A percentile compares a stretch with the other conserved stretches of the same genome.
phyloP scores from a whole-genome alignment of 805 yeast genomes.

The Ogataea polymorpha region DNA sequence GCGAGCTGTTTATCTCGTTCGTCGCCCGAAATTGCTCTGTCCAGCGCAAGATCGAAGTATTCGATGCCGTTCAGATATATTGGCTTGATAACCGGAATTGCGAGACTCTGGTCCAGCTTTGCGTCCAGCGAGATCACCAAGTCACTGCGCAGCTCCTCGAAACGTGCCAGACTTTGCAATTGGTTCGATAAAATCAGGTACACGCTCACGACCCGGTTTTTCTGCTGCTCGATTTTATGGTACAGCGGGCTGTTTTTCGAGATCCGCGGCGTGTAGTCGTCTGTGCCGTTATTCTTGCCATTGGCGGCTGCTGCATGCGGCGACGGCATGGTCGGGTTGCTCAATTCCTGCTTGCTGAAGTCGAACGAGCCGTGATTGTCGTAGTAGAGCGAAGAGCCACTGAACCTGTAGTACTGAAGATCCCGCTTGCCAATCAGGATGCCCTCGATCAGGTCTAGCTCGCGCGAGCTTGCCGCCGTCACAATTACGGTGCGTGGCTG shows the following conservation, averaged over 20 bases:
- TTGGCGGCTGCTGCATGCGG: constrained; percentile 1
- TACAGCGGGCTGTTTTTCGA: constrained; percentile 32
- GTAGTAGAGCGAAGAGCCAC: constrained; percentile 54
- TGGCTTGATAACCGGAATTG: constrained; percentile 45
- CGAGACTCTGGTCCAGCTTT: constrained; percentile 17
- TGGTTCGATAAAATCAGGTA: constrained; percentile 48
- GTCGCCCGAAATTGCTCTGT: constrained; percentile 7
- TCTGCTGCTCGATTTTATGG: constrained; percentile 17
- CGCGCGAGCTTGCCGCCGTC: constrained; percentile 61
- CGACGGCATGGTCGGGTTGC: constrained; percentile 2
- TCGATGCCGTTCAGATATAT: constrained; percentile 44
- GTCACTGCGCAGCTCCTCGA: constrained; percentile 38
- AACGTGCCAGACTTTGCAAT: constrained; percentile 33
- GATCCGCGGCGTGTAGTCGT: constrained; percentile 31
- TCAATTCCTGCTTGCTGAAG: constrained; percentile 20
- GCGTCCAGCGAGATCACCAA: constrained; percentile 50
- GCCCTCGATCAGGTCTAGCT: constrained; percentile 76
- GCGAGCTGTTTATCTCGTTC: constrained; percentile 19
- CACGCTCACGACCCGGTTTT: constrained; percentile 27
- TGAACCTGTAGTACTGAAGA: constrained; percentile 60
- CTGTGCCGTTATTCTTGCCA: constrained; percentile 11
- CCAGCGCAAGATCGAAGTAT: constrained; percentile 32
- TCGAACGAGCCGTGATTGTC: constrained; percentile 33
- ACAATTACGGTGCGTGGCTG: constrained; percentile 37
- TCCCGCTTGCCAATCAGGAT: constrained; percentile 64